Percentiles rank a stretch among this genome's conserved stretches.
Conservation (phyloP, 495 filamentous ascomycete genomes). For the Penicillium malachiteum region DNA sequence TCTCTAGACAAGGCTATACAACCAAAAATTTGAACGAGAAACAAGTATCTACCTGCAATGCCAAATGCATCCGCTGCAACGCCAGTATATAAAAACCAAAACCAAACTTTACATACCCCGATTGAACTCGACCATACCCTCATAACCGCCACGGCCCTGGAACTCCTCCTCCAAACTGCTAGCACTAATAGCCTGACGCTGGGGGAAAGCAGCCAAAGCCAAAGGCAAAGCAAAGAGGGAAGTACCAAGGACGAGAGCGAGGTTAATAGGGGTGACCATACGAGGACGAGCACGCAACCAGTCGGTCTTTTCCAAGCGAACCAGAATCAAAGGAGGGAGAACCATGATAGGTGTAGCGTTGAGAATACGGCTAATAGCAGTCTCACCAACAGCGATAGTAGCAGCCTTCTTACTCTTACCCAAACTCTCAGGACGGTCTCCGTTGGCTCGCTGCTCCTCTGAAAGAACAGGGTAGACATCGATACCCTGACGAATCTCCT, state of each 20-base stretch:
- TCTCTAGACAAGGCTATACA: background rate
- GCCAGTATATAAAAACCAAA: conserved; percentile 1
- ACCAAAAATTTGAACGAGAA: background rate
- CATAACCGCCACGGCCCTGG: conserved; percentile 67
- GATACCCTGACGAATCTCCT: conserved; percentile 90
- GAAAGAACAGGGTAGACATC: conserved; percentile 82
- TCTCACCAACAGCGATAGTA: conserved; percentile 84
- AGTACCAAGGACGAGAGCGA: conserved; percentile 77
- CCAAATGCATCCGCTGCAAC: conserved; percentile 11
- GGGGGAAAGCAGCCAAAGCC: conserved; percentile 85
- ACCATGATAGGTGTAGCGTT: conserved; percentile 98
- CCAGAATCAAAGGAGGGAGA: conserved; percentile 78
- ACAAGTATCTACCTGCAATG: conserved; percentile 1
- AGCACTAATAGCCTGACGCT: conserved; percentile 76
- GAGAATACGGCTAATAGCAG: conserved; percentile 81
- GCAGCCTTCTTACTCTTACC: conserved; percentile 89
- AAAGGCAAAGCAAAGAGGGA: conserved; percentile 77
- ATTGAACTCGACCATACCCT: conserved; percentile 84
- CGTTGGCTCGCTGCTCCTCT: conserved; percentile 37
- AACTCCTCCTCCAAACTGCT: conserved; percentile 79
- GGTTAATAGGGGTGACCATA: conserved; percentile 73
- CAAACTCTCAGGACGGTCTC: conserved; percentile 59
- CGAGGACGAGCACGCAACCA: conserved; percentile 74
- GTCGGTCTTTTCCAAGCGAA: conserved; percentile 72
- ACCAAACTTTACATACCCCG: conserved; percentile 66